These are phyloP conservation scores for Citrus australasica DNA, from an alignment of 345 rosid genomes.

Conservation along the genomic window DNA sequence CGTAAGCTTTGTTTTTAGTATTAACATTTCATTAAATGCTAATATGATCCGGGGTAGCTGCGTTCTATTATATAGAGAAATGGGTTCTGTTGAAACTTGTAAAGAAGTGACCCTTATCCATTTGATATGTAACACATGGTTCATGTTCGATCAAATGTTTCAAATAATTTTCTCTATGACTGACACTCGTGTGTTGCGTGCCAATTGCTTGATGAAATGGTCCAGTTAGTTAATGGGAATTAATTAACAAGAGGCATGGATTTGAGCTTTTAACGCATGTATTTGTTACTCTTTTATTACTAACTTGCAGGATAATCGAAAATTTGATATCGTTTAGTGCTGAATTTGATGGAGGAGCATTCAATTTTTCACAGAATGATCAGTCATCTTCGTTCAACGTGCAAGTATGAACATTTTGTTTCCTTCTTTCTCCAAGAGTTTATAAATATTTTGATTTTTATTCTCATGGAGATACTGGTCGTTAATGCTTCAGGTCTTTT, in stretches of 20 bases:
- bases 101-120: background rate
- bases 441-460: background rate
- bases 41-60: background rate
- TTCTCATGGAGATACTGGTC: background rate
- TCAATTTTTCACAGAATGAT: conserved; percentile 65
- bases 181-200: background rate
- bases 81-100: background rate
- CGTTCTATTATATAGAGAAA: background rate
- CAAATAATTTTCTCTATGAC: background rate
- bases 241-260: background rate
- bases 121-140: background rate
- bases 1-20: background rate
- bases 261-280: background rate
- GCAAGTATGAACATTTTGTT: conserved; percentile 53
- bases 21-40: background rate
- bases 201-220: conserved; percentile 18
- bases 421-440: background rate
- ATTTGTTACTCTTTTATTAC: background rate
- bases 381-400: conserved; percentile 57
- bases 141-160: background rate
- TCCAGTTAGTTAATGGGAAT: background rate
- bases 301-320: conserved; percentile 6
- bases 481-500: background rate
- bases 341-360: conserved; percentile 56
- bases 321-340: background rate